These are phyloP conservation scores for Apiospora koreana DNA, from an alignment of 2,329 filamentous ascomycete genomes.

Conservation along the genomic window DNA sequence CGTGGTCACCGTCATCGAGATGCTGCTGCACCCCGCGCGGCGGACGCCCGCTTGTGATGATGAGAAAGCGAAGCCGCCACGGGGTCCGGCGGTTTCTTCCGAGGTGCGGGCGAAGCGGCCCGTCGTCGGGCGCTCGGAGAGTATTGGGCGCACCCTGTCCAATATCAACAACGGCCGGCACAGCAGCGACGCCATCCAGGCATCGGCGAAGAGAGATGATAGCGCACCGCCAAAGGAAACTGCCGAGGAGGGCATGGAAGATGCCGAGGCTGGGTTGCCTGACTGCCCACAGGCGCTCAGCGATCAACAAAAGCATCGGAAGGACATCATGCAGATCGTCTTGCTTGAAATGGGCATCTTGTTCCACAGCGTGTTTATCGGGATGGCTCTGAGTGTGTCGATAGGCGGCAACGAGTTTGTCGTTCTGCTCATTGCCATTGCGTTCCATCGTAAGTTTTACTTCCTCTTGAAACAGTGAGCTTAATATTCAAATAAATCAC, in stretches of 20 bases:
- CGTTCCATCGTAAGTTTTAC: slow-evolving; percentile 42
- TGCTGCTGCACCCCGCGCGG: slow-evolving; percentile 53
- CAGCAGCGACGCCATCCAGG: background rate
- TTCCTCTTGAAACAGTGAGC: no score
- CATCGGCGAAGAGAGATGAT: background rate
- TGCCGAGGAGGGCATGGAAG: background rate
- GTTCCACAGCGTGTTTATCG: slow-evolving; percentile 63
- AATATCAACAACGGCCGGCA: background rate
- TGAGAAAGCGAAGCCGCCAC: slow-evolving; percentile 21
- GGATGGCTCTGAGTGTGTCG: slow-evolving; percentile 56
- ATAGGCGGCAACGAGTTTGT: slow-evolving; percentile 48
- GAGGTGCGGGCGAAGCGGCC: slow-evolving; percentile 27
- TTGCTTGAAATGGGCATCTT: slow-evolving; percentile 65
- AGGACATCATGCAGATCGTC: slow-evolving; percentile 59
- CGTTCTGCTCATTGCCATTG: slow-evolving; percentile 55
- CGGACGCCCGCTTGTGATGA: background rate
- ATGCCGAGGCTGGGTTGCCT: background rate
- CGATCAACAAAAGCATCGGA: slow-evolving; percentile 37
- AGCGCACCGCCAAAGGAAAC: background rate
- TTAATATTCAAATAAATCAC: background rate
- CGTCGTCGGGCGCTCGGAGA: slow-evolving; percentile 34
- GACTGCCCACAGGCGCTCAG: background rate
- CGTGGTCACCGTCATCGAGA: slow-evolving; percentile 51
- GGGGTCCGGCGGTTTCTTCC: slow-evolving; percentile 12
- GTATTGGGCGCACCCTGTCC: slow-evolving; percentile 36